Evolutionary conservation across 495 filamentous ascomycete genomes (phyloP).

Genomic region (Tuber umbilicatum): DNA sequence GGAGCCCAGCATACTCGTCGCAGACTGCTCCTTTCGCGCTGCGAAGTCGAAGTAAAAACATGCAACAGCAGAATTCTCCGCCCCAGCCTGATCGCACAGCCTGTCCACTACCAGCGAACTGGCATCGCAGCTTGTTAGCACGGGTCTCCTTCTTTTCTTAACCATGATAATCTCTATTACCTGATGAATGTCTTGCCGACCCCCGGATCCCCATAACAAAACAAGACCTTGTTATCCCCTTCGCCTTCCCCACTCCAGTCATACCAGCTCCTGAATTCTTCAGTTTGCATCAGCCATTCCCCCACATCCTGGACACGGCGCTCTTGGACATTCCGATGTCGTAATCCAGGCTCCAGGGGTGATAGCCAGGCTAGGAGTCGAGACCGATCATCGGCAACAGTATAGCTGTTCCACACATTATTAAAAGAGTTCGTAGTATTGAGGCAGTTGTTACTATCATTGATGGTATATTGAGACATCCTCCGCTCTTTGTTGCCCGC

Average conservation of each 20-base stretch:
- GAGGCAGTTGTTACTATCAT: background rate
- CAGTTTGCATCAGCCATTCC: background rate
- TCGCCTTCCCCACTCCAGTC: background rate
- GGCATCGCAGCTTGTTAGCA: background rate
- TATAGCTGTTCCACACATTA: background rate
- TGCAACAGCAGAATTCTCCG: background rate
- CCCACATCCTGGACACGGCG: too few species aligned
- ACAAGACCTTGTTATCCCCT: background rate
- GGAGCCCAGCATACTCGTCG: background rate
- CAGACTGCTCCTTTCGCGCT: too few species aligned
- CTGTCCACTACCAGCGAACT: background rate
- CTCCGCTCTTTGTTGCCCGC: background rate
- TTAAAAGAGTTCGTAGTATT: background rate
- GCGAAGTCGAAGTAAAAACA: background rate
- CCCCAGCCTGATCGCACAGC: background rate
- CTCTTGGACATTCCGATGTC: background rate
- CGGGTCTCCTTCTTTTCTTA: background rate
- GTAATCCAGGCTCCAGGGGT: background rate
- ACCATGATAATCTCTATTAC: background rate
- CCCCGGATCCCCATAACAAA: background rate
- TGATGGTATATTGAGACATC: background rate
- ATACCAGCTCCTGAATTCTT: background rate
- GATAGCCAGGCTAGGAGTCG: background rate
- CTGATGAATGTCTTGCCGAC: slow-evolving; percentile 1
- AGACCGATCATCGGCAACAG: background rate